Evolutionary conservation across 116 monocot genomes (phyloP), one percentile per base, ranked within the genome.

Genomic region (Papilionanthe hybrid): DNA sequence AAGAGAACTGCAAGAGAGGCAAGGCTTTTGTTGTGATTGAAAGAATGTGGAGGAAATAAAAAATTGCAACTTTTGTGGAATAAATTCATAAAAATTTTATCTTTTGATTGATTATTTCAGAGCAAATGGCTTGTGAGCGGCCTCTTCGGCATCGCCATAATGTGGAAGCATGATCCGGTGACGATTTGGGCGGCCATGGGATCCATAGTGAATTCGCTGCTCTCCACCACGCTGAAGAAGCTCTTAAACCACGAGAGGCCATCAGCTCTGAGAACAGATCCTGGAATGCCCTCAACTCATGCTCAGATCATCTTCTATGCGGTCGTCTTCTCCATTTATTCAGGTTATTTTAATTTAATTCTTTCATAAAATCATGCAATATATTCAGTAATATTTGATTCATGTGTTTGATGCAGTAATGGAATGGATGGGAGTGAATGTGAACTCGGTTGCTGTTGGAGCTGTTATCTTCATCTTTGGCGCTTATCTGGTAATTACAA

Each of bases 201-300:
- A n/a, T n/a, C n/a, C n/a, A 71, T 93, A 50, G 12, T 89, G 37
- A 96, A 96, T 85, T 63, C 86, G 12, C 78, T 72, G 75, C 60
- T 96, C 79, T 92, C 93, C 48, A 10, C 75, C 20, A 78, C 55
- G 44, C 69, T 96, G 75, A 96, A 96, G 44, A 75, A 75, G 83
- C 75, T 93, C 48, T 42, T 96, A 22, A 93, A 96, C 75, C 96
- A 93, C 82, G 82, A 88, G 82, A 89, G 96, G 63, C 96, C 96
- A 41, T 82, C 89, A 60, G 84, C 82, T 19, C 77, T n/a, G n/a
- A n/a, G n/a, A n/a, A n/a, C n/a, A n/a, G n/a, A n/a, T n/a, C n/a
- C n/a, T n/a, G n/a, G n/a, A 92, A 81, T 87, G 96, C 96, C 96
- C 37, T 96, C 96, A 25, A 92, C 96, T 19, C 96, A 96, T 86